Evolutionary conservation across 352 stramenopile genomes (phyloP).

Genomic region (Peronospora belbahrii): DNA sequence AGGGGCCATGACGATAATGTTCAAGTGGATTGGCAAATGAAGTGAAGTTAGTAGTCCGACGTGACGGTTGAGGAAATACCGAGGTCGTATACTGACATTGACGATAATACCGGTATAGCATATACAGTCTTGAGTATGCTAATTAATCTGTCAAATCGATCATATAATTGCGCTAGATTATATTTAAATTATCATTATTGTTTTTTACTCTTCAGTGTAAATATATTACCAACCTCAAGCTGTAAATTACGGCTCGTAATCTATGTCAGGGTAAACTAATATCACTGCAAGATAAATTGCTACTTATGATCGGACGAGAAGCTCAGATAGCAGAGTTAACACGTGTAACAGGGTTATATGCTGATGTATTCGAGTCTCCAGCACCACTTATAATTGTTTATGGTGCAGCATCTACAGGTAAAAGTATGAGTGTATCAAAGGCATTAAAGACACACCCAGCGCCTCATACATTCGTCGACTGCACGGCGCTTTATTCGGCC

Average conservation of each 20-base stretch:
- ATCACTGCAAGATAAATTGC: background rate
- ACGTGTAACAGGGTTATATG: constrained; percentile 34
- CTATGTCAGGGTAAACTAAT: too few relatives aligned
- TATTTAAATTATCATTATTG: too few relatives aligned
- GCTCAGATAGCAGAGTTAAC: constrained; percentile 42
- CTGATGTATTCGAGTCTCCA: constrained; percentile 32
- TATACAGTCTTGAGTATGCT: too few relatives aligned
- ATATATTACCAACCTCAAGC: too few relatives aligned
- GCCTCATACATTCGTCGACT: constrained; percentile 56
- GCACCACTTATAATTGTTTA: constrained; percentile 63
- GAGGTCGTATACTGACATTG: too few relatives aligned
- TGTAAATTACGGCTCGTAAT: background rate
- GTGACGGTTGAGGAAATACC: constrained; percentile 10
- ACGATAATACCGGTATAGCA: background rate
- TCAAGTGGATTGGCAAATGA: too few relatives aligned
- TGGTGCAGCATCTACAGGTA: constrained; percentile 68
- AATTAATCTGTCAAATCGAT: too few relatives aligned
- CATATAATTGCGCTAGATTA: too few relatives aligned
- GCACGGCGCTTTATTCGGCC: constrained; percentile 52
- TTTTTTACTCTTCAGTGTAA: too few relatives aligned
- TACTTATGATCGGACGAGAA: constrained; percentile 44
- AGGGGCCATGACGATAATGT: constrained; percentile 22
- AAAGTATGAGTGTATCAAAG: constrained; percentile 50
- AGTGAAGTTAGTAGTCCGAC: constrained; percentile 24
- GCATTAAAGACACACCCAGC: constrained; percentile 26